Conservation (phyloP, 2,329 filamentous ascomycete species). For the Rhytidhysteron rufulum region DNA sequence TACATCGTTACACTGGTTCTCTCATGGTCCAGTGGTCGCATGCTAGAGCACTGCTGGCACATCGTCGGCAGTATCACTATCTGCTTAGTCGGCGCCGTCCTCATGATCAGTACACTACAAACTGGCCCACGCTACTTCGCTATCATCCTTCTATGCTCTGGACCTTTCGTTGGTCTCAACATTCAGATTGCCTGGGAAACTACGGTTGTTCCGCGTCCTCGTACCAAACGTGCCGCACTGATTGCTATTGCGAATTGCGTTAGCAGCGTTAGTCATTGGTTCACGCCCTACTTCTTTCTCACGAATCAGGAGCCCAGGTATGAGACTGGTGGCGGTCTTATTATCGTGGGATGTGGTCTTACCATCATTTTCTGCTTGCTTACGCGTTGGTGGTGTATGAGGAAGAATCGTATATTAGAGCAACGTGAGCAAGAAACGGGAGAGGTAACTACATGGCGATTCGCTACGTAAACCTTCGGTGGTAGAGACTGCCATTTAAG, state of each 20-base stretch:
- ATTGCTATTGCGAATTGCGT: slow-evolving; percentile 43
- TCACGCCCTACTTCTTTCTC: too few species aligned
- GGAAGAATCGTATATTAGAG: too few species aligned
- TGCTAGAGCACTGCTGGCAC: slow-evolving; percentile 27
- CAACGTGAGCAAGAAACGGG: too few species aligned
- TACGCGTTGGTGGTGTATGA: too few species aligned
- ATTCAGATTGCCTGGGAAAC: slow-evolving; percentile 43
- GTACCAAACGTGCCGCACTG: slow-evolving; percentile 40
- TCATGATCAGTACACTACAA: slow-evolving; percentile 28
- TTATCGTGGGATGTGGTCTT: too few species aligned
- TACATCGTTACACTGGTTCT: slow-evolving; percentile 20
- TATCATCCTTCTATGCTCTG: slow-evolving; percentile 27
- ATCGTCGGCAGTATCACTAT: slow-evolving; percentile 20
- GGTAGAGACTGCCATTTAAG: too few species aligned
- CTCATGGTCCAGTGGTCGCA: slow-evolving; percentile 24
- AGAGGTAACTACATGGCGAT: too few species aligned
- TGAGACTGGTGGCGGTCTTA: too few species aligned
- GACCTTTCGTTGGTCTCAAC: slow-evolving; percentile 39
- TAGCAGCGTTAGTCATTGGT: slow-evolving; percentile 36
- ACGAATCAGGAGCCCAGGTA: too few species aligned
- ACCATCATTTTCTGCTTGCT: too few species aligned
- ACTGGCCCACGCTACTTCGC: slow-evolving; percentile 28
- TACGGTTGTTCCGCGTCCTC: slow-evolving; percentile 38
- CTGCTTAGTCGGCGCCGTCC: slow-evolving; percentile 17
- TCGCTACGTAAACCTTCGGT: too few species aligned